phyloP scores from a whole-genome alignment of 495 filamentous ascomycete species.

The Mytilinidion resinicola region DNA sequence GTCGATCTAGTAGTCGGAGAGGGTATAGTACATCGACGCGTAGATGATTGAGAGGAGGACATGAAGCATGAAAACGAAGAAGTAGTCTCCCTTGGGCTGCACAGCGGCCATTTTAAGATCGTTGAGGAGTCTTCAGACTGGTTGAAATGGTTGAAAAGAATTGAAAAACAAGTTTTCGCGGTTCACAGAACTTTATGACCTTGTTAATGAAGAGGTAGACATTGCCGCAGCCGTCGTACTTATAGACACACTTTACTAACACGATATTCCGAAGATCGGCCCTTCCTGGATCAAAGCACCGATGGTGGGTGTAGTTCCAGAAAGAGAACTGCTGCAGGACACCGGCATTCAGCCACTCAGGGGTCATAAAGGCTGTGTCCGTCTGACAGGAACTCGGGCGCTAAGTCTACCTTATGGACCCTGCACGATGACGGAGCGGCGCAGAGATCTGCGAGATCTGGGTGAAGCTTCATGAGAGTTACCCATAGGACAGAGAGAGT shows the following conservation, averaged over 20 bases:
- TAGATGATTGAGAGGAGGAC: conserved; percentile 1
- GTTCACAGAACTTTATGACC: not conserved
- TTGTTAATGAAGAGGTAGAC: not conserved
- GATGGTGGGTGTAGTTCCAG: too few species aligned
- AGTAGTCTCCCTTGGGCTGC: conserved; percentile 2
- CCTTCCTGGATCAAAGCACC: too few species aligned
- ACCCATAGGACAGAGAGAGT: too few species aligned
- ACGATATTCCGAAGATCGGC: too few species aligned
- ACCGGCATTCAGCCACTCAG: too few species aligned
- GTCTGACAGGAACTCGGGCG: too few species aligned
- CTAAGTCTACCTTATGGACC: too few species aligned
- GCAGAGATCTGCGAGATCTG: too few species aligned
- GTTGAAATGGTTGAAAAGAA: not conserved
- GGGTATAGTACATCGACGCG: not conserved
- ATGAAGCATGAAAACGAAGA: conserved; percentile 2
- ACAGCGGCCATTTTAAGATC: not conserved
- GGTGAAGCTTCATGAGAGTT: too few species aligned
- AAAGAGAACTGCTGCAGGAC: too few species aligned
- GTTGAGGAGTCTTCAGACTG: not conserved
- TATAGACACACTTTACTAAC: not conserved
- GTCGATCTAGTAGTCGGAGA: conserved; percentile 1
- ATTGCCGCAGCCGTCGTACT: conserved; percentile 20
- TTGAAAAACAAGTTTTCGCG: not conserved
- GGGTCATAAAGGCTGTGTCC: too few species aligned
- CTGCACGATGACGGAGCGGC: too few species aligned